phyloP scores from a whole-genome alignment of 306 rosid species.

The Styphnolobium japonicum region DNA sequence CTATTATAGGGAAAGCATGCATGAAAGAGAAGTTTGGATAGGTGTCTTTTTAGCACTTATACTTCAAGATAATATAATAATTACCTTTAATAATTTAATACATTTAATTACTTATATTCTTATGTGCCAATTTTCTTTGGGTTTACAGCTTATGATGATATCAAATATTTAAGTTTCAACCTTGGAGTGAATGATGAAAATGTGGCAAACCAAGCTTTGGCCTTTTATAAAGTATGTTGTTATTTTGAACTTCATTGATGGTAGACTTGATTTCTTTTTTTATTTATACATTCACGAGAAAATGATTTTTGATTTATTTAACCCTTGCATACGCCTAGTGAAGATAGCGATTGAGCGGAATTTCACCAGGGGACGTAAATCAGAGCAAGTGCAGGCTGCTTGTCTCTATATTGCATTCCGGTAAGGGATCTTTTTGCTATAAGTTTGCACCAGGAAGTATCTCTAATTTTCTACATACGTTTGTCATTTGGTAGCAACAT shows the following conservation, averaged over 20 bases:
- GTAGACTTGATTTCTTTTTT: neutral
- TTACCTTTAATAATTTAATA: neutral
- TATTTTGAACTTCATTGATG: neutral
- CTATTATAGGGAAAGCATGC: neutral
- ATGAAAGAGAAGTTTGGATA: neutral
- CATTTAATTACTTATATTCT: neutral
- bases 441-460: neutral
- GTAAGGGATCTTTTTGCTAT: slow-evolving; percentile 32
- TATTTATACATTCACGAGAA: neutral
- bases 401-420: slow-evolving; percentile 92
- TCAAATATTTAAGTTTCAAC: slow-evolving; percentile 32
- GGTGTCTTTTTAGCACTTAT: neutral
- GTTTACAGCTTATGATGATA: slow-evolving; percentile 47
- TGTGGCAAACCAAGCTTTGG: slow-evolving; percentile 44
- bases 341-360: slow-evolving; percentile 76
- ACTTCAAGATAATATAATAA: neutral
- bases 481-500: slow-evolving; percentile 17
- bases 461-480: neutral
- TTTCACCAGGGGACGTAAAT: slow-evolving; percentile 75
- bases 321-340: slow-evolving; percentile 27
- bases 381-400: slow-evolving; percentile 73
- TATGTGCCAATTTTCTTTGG: neutral
- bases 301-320: neutral
- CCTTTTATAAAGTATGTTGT: slow-evolving; percentile 57
- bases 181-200: slow-evolving; percentile 56